A percentile compares a stretch with the other conserved stretches of the same genome.
phyloP scores from a whole-genome alignment of 306 rosid species.

The Quercus gilva region DNA sequence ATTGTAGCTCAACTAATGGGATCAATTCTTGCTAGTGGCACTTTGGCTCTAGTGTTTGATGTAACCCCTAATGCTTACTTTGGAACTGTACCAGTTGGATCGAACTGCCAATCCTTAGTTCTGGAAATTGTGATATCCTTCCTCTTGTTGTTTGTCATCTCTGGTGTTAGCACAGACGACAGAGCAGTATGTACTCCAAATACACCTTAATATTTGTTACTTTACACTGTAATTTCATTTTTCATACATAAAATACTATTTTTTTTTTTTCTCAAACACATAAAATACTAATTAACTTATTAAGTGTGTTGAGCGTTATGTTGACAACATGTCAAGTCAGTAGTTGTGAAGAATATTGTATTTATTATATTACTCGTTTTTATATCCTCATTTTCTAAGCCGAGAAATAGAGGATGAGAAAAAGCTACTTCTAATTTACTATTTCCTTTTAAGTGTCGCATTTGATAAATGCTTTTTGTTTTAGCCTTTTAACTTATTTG shows the following conservation, averaged over 20 bases:
- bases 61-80: conserved; percentile 21
- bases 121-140: conserved; percentile 33
- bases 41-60: conserved; percentile 22
- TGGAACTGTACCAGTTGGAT: conserved; percentile 39
- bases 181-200: conserved; percentile 25
- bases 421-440: too few species aligned
- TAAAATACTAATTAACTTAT: too few species aligned
- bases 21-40: conserved; percentile 36
- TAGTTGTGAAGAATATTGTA: too few species aligned
- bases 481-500: too few species aligned
- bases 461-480: too few species aligned
- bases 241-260: not conserved
- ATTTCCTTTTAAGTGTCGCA: too few species aligned
- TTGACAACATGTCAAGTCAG: too few species aligned
- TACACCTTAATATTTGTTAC: not conserved
- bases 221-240: not conserved
- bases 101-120: conserved; percentile 23
- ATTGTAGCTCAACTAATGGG: conserved; percentile 29
- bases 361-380: too few species aligned
- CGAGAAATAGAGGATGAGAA: too few species aligned
- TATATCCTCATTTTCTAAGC: too few species aligned
- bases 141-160: conserved; percentile 41
- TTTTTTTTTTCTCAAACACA: too few species aligned
- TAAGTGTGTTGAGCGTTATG: too few species aligned
- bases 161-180: conserved; percentile 30